phyloP scores from a whole-genome alignment of 176 grass and related monocot genomes.

The Cenchrus americanus region DNA sequence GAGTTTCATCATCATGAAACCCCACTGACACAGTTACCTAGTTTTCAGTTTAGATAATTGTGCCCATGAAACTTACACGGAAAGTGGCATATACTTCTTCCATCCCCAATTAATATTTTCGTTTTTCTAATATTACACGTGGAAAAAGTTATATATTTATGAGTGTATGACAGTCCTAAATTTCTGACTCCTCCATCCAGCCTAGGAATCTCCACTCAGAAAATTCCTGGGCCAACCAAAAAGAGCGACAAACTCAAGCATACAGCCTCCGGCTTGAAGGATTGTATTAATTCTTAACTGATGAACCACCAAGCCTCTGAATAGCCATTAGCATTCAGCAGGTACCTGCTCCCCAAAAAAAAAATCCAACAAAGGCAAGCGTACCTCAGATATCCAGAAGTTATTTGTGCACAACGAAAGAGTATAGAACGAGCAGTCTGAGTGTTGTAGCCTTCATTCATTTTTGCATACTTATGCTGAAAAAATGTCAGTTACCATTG shows the following conservation, averaged over 20 bases:
- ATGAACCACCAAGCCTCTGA: not conserved
- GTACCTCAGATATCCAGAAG: not conserved
- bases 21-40: too few relatives aligned
- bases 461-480: constrained; percentile 10
- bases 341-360: not conserved
- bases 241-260: not conserved
- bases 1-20: too few relatives aligned
- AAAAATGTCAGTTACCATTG: not conserved
- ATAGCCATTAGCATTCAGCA: not conserved
- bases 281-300: not conserved
- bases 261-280: not conserved
- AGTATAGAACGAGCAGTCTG: not conserved
- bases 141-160: too few relatives aligned
- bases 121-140: too few relatives aligned
- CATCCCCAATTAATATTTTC: too few relatives aligned
- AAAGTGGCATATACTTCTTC: too few relatives aligned
- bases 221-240: not conserved
- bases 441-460: not conserved
- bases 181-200: too few relatives aligned
- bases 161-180: not conserved
- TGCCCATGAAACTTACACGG: too few relatives aligned
- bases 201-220: not conserved
- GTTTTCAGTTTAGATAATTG: too few relatives aligned
- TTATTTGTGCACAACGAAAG: not conserved
- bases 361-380: not conserved